Evolutionary conservation across 2,329 filamentous ascomycete genomes (phyloP).

Genomic region (Ceratocystis variospora): DNA sequence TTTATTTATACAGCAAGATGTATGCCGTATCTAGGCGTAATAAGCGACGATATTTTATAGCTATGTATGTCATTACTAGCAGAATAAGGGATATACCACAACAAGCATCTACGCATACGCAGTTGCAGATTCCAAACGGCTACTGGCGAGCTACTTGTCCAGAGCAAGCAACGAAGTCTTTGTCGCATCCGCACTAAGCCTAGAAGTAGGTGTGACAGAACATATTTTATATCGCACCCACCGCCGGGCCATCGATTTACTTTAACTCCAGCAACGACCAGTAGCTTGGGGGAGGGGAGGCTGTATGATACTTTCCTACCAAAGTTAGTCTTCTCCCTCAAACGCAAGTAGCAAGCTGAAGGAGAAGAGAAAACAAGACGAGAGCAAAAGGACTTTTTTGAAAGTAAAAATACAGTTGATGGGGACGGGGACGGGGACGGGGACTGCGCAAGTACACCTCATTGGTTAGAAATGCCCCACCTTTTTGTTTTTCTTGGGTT

Average conservation of each 20-base stretch:
- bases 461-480: constrained; percentile 14
- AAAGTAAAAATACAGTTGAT: constrained; percentile 4
- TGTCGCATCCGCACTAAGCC: too few relatives aligned
- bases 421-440: neutral
- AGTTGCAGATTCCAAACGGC: neutral
- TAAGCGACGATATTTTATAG: too few relatives aligned
- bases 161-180: neutral
- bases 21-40: too few relatives aligned
- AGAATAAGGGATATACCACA: neutral
- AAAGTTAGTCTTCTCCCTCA: neutral
- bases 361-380: neutral
- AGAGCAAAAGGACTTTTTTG: too few relatives aligned
- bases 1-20: too few relatives aligned
- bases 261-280: too few relatives aligned
- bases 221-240: too few relatives aligned
- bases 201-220: too few relatives aligned
- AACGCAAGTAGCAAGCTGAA: neutral
- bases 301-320: too few relatives aligned
- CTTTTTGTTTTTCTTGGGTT: constrained; percentile 5
- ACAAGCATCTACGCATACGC: neutral
- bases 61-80: too few relatives aligned
- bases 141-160: neutral
- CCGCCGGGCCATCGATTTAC: too few relatives aligned
- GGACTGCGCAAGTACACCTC: constrained; percentile 5
- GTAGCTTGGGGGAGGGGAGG: too few relatives aligned